Evolutionary conservation across 1,284 basidiomycete genomes (phyloP).

Genomic region (Papiliotrema terrestris): DNA sequence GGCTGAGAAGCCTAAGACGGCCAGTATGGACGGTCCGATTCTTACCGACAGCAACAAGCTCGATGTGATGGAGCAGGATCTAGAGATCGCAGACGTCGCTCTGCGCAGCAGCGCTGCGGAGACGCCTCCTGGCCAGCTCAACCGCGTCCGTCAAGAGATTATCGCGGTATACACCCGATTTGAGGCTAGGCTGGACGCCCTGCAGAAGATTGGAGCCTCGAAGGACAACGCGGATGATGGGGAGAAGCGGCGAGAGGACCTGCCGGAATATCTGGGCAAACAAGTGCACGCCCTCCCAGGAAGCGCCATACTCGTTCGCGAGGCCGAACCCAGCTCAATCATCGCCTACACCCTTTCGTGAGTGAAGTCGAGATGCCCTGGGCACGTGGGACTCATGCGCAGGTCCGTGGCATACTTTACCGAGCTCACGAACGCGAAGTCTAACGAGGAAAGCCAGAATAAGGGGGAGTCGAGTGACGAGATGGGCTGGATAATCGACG

Average conservation of each 20-base stretch:
- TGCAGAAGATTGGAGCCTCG: slow-evolving; percentile 56
- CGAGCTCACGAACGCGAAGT: slow-evolving; percentile 14
- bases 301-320: slow-evolving; percentile 62
- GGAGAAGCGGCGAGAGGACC: slow-evolving; percentile 4
- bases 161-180: slow-evolving; percentile 54
- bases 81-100: slow-evolving; percentile 53
- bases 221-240: slow-evolving; percentile 45
- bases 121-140: slow-evolving; percentile 55
- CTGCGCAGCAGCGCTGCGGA: slow-evolving; percentile 57
- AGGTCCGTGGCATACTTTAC: slow-evolving; percentile 30
- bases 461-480: not conserved
- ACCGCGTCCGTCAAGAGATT: slow-evolving; percentile 63
- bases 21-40: not conserved
- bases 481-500: slow-evolving; percentile 22
- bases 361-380: slow-evolving; percentile 2
- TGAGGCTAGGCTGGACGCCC: slow-evolving; percentile 56
- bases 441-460: not conserved
- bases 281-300: slow-evolving; percentile 64
- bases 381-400: not conserved
- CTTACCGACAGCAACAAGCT: not conserved
- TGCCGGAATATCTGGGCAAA: slow-evolving; percentile 57
- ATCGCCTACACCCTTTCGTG: slow-evolving; percentile 39
- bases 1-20: not conserved
- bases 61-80: not conserved
- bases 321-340: slow-evolving; percentile 47